A percentile compares a stretch with the other conserved stretches of the same genome.
Conservation (phyloP, 108 stramenopile genomes). For the Skeletonema marinoi region DNA sequence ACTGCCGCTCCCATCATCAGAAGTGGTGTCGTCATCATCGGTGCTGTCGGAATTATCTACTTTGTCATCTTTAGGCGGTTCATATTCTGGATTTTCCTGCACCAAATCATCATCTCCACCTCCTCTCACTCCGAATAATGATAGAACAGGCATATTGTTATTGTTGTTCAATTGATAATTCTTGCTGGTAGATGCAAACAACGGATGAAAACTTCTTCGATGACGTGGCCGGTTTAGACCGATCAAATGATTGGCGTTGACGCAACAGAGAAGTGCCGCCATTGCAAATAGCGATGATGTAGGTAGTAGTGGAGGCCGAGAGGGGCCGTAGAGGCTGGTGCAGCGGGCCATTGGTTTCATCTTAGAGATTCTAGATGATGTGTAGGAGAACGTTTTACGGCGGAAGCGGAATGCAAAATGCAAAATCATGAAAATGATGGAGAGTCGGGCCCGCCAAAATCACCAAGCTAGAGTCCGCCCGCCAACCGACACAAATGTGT, state of each 20-base stretch:
- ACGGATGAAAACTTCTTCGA: background rate
- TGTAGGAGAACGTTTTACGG: no score
- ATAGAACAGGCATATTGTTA: background rate
- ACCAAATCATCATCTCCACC: slow-evolving; percentile 12
- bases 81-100: slow-evolving; percentile 58
- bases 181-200: background rate
- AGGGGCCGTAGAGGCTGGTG: no score
- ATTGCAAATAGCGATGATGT: background rate
- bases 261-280: background rate
- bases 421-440: no score
- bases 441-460: no score
- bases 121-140: background rate
- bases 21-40: slow-evolving; percentile 34
- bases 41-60: no score
- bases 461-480: no score
- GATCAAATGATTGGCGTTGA: background rate
- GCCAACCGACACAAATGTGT: no score
- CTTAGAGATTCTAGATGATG: no score
- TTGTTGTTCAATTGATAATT: background rate
- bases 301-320: no score
- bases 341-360: no score
- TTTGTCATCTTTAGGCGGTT: slow-evolving; percentile 12
- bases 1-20: slow-evolving; percentile 12
- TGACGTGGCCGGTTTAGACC: background rate
- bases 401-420: no score